These are phyloP conservation scores for Sporothrix euskadiensis DNA, from an alignment of 2,329 filamentous ascomycete genomes.

Conservation along the genomic window DNA sequence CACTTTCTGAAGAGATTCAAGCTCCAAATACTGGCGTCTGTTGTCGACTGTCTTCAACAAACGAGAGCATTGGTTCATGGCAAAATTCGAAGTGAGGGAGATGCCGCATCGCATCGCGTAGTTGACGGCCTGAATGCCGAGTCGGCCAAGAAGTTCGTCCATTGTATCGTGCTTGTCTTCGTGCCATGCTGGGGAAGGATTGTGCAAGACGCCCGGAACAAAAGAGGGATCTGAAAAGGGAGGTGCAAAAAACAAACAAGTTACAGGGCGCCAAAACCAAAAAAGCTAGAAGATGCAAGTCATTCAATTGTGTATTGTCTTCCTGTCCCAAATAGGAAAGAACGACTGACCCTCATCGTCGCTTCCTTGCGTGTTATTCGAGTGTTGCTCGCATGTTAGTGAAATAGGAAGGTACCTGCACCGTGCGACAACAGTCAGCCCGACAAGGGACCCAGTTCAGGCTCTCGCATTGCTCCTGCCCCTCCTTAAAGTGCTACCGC, in stretches of 20 bases:
- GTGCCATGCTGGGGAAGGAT: not conserved
- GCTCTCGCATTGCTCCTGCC: not conserved
- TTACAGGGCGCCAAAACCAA: too few species aligned
- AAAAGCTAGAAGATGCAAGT: not conserved
- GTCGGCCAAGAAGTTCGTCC: constrained; percentile 62
- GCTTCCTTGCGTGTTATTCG: not conserved
- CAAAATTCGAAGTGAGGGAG: constrained; percentile 79
- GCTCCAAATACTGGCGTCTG: constrained; percentile 64
- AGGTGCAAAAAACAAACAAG: too few species aligned
- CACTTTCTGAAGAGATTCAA: constrained; percentile 69
- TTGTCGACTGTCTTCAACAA: constrained; percentile 77
- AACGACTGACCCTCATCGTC: not conserved
- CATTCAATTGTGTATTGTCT: not conserved
- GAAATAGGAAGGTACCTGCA: constrained; percentile 14
- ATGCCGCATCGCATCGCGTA: constrained; percentile 89
- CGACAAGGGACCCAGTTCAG: not conserved
- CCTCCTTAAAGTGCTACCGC: not conserved
- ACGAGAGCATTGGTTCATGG: constrained; percentile 77
- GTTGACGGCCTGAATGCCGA: constrained; percentile 75
- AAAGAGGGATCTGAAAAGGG: not conserved
- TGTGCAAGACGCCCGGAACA: not conserved
- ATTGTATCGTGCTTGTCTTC: constrained; percentile 47
- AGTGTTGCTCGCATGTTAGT: not conserved
- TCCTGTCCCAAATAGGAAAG: constrained; percentile 18
- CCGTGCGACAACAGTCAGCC: not conserved